Evolutionary conservation across 768 basidiomycete genomes (phyloP), one percentile per base, ranked within the genome.

Genomic region (Leccinum subtestaceum): DNA sequence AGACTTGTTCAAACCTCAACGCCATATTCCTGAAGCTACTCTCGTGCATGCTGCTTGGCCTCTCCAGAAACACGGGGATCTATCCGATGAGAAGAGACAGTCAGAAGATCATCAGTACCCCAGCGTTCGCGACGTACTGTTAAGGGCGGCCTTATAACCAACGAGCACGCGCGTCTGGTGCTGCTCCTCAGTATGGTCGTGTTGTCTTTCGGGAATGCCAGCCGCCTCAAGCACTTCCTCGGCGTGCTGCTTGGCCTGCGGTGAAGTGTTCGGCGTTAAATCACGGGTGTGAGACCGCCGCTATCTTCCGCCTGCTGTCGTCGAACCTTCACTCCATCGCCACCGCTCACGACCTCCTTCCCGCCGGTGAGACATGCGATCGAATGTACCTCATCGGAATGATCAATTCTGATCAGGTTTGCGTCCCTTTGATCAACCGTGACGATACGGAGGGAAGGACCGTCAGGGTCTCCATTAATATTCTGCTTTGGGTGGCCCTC

Each of bases 141-240:
- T 62, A 3, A 85, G 64, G 1, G 84, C 77, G 29, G 84, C 82
- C 60, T 85, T 85, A 68, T 84, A 84, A 10, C 84, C 84, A 0
- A 76, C 84, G 5, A 81, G 65, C 45, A 85, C 81, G 36, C 78
- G 81, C 2, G 65, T 76, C 52, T 72, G 60, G 54, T 84, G 81
- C 61, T 78, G 74, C 29, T 76, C 75, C 11, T 77, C 70, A 3
- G 55, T 61, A 17, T 70, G 68, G 0, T 65, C 72, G 0, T 72
- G 70, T 0, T 67, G 59, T 40, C 68, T 67, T 36, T 75, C 74
- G 2, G 63, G 58, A 49, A 79, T 75, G 0, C 77, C 82, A 3
- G 77, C 75, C 4, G 78, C 80, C 47, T 74, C 70, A 52, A 86
- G 74, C 32, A 85, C 77, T 60, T 84, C 84, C 29, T 75, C 75